phyloP scores from a whole-genome alignment of 2,329 filamentous ascomycete species.

The Geosmithia morbida region DNA sequence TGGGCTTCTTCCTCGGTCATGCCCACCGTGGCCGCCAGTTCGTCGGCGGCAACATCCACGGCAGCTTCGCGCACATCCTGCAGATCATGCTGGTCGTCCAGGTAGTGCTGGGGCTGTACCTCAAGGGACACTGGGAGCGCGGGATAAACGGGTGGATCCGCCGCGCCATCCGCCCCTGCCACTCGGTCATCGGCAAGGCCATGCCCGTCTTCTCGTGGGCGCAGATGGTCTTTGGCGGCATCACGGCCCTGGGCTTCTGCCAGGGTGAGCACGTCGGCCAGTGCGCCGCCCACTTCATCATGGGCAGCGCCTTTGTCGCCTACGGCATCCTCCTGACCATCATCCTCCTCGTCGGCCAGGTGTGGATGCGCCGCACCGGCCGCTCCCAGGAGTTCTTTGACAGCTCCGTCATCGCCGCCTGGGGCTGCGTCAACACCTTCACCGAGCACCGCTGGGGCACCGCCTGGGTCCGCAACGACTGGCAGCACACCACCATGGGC shows the following conservation, averaged over 20 bases:
- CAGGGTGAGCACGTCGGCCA: slow-evolving; percentile 83
- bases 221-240: slow-evolving; percentile 93
- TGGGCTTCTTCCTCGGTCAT: slow-evolving; percentile 87
- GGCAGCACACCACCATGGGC: slow-evolving; percentile 99
- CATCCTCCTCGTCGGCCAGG: slow-evolving; percentile 73
- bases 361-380: slow-evolving; percentile 69
- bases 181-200: slow-evolving; percentile 72
- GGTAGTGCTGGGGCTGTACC: slow-evolving; percentile 67
- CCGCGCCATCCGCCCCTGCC: slow-evolving; percentile 53
- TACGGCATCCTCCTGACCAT: slow-evolving; percentile 85
- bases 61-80: slow-evolving; percentile 63
- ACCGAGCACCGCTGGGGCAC: slow-evolving; percentile 92
- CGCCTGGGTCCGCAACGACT: slow-evolving; percentile 81
- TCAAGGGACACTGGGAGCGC: slow-evolving; percentile 77
- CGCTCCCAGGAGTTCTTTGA: slow-evolving; percentile 97
- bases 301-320: slow-evolving; percentile 91
- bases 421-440: slow-evolving; percentile 97
- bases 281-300: slow-evolving; percentile 94
- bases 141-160: slow-evolving; percentile 71
- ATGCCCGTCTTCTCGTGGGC: slow-evolving; percentile 81
- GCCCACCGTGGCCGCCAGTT: slow-evolving; percentile 83
- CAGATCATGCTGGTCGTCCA: slow-evolving; percentile 70
- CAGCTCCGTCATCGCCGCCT: slow-evolving; percentile 75
- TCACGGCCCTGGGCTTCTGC: slow-evolving; percentile 85
- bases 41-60: slow-evolving; percentile 58